phyloP scores from a whole-genome alignment of 2,329 filamentous ascomycete species.

The Apiospora pterosperma region DNA sequence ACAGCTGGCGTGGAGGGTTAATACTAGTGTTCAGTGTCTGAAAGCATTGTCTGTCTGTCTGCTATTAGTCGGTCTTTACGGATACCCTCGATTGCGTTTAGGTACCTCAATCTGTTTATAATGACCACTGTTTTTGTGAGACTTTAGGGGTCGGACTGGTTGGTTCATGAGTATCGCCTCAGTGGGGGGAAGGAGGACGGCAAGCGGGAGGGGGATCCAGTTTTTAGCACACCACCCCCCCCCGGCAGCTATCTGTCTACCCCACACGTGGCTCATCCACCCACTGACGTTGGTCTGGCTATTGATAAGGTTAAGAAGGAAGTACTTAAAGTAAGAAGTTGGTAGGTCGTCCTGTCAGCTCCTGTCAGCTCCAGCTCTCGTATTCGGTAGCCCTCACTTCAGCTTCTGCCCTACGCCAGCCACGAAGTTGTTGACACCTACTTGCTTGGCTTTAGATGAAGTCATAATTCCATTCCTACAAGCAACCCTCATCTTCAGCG shows the following conservation, averaged over 20 bases:
- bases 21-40: too few species aligned
- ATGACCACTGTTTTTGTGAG: too few species aligned
- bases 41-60: too few species aligned
- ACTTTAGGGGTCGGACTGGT: too few species aligned
- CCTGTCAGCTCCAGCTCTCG: not conserved
- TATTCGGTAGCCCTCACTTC: not conserved
- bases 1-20: not conserved
- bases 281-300: slow-evolving; percentile 1
- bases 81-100: too few species aligned
- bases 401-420: not conserved
- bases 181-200: not conserved
- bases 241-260: not conserved
- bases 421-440: not conserved
- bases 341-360: not conserved
- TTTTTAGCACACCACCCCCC: not conserved
- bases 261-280: not conserved
- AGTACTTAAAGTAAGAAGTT: too few species aligned
- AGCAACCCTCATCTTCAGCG: not conserved
- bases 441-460: not conserved
- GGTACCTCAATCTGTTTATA: too few species aligned
- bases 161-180: too few species aligned
- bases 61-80: too few species aligned
- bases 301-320: too few species aligned
- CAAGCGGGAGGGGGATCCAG: not conserved
- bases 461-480: not conserved